Percentiles rank a stretch among this genome's conserved stretches.
phyloP scores from a whole-genome alignment of 176 grass and related monocot genomes.

The Hordeum marinum region DNA sequence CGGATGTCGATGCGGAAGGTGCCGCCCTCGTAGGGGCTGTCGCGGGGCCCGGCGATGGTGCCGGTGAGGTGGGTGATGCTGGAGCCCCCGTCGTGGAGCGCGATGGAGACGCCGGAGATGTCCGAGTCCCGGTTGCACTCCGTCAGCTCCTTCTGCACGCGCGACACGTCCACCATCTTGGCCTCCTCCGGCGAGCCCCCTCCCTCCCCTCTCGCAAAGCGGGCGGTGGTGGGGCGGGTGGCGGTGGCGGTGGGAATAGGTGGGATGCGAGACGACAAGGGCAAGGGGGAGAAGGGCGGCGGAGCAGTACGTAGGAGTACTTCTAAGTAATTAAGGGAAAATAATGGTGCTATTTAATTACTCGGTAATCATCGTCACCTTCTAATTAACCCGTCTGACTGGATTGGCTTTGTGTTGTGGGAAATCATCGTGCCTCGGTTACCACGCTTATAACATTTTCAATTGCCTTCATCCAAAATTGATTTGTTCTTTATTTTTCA shows the following conservation, averaged over 20 bases:
- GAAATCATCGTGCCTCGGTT: no score
- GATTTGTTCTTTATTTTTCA: no score
- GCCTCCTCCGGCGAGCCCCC: background rate
- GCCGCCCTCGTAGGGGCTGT: slow-evolving; percentile 88
- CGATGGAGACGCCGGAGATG: slow-evolving; percentile 81
- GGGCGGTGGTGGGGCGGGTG: background rate
- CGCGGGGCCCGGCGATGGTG: slow-evolving; percentile 73
- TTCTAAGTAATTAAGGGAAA: background rate
- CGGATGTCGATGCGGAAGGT: slow-evolving; percentile 89
- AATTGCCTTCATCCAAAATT: no score
- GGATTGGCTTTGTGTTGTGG: no score
- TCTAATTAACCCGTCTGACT: no score
- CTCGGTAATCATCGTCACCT: background rate
- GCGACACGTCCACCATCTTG: slow-evolving; percentile 84
- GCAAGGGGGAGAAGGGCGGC: background rate
- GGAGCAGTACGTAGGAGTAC: background rate
- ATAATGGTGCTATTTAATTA: no score
- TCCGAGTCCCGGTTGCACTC: slow-evolving; percentile 83
- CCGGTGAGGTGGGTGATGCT: slow-evolving; percentile 82
- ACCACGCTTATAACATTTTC: no score
- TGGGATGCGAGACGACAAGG: background rate
- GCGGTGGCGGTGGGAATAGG: background rate
- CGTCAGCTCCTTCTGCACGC: slow-evolving; percentile 93
- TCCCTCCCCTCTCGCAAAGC: background rate
- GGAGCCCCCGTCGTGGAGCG: slow-evolving; percentile 67